phyloP scores from a whole-genome alignment of 2,329 filamentous ascomycete genomes.

The Thermomyces lanuginosus region DNA sequence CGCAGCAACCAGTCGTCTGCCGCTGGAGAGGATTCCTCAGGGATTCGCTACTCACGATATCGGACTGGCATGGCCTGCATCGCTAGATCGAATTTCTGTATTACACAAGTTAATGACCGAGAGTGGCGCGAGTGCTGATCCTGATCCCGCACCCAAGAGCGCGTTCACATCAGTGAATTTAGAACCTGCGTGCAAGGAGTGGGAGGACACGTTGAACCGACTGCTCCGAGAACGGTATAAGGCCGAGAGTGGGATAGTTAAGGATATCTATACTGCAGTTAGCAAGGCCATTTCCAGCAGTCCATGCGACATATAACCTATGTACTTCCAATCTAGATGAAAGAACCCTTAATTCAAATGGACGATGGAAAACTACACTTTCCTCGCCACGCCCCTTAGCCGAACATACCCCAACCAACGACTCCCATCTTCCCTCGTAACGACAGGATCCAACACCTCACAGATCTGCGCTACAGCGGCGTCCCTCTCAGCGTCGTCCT shows the following conservation, averaged over 20 bases:
- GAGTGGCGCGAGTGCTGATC: no score
- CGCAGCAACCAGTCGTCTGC: constrained; percentile 12
- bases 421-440: constrained; percentile 42
- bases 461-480: constrained; percentile 38
- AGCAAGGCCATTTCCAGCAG: no score
- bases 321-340: no score
- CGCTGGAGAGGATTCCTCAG: constrained; percentile 15
- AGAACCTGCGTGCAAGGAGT: constrained; percentile 6
- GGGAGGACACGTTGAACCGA: constrained; percentile 8
- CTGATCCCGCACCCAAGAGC: no score
- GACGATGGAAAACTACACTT: no score
- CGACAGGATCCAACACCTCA: constrained; percentile 39
- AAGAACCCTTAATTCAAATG: no score
- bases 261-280: no score
- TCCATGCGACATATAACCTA: no score
- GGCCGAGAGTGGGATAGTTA: no score
- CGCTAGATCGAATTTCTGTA: constrained; percentile 4
- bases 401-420: constrained; percentile 34
- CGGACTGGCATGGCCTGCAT: constrained; percentile 5
- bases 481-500: constrained; percentile 34
- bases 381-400: constrained; percentile 26
- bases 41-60: constrained; percentile 12
- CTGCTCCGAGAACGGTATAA: constrained; percentile 11
- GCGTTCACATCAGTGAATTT: constrained; percentile 5
- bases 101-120: constrained; percentile 3